Base-by-base conservation (phyloP, 768 basidiomycete genomes). In the Leccinum ochraceum region DNA sequence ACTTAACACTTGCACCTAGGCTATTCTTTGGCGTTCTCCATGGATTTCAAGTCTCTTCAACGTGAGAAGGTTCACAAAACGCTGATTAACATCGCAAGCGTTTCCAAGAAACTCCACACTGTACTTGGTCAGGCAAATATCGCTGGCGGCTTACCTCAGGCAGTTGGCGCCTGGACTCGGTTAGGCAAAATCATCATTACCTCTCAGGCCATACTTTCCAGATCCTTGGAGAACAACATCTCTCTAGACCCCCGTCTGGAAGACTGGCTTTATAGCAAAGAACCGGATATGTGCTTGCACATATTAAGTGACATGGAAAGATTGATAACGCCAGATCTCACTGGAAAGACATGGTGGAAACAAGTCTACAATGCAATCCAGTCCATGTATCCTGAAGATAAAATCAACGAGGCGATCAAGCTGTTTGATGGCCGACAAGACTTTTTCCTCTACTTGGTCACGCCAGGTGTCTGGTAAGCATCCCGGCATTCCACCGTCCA, bases 221-320 rank as follows among this genome's bases (percentile, higher is more conserved):
- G 34, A 36, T 54, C 44, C 20, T n/a, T 55, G 39, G 32, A 16
- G 8, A 9, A 48, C 28, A 26, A 49, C 34, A 16, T 46, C 24
- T 28, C 10, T 8, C 44, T 49, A 26, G 54, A 59, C 7, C 24
- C 44, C 49, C 54, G 22, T 7, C 54, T 59, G 3, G 53, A 55
- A 54, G 53, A 55, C 20, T 56, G 58, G 58, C 58, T 59, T 4
- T 34, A 20, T 52, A 37, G 56, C 17, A 57, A 57, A 37, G 58
- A 59, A 55, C 53, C 58, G 10, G 34, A 56, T 6, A 59, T 55
- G 58, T 55, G 58, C 58, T 48, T 59, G 42, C 53, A 36, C 24
- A 59, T 55, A 24, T 36, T 59, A 24, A n/a, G 13, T n/a, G 42
- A 55, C 24, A 55, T 59, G 58, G 32, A 59, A 3, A 48, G n/a